These are phyloP conservation scores for Spinacia oleracea DNA, from an alignment of 179 eudicot species.

Conservation along the genomic window DNA sequence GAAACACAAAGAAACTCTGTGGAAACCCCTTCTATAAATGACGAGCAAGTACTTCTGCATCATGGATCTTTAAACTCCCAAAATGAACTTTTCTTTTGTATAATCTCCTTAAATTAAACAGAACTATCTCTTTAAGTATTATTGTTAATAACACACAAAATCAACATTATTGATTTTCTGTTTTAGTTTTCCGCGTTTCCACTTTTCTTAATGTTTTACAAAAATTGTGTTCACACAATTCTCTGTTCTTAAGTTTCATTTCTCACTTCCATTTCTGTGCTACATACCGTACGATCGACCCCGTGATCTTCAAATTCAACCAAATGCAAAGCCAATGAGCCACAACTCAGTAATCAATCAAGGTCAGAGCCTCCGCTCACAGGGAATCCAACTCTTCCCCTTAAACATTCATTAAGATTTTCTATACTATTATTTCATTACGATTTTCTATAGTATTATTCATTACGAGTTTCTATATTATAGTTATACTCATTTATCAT, in stretches of 20 bases:
- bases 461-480: no score
- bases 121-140: background rate
- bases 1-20: background rate
- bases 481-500: background rate
- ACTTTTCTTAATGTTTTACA: background rate
- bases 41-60: background rate
- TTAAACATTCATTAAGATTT: background rate
- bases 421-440: background rate
- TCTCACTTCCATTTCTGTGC: background rate
- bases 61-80: background rate
- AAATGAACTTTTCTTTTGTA: background rate
- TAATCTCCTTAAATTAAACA: background rate
- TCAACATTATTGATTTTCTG: background rate
- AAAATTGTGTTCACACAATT: background rate
- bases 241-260: background rate
- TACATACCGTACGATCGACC: background rate
- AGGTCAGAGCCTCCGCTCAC: background rate
- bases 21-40: background rate
- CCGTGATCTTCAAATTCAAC: background rate
- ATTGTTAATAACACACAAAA: background rate
- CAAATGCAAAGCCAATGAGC: background rate
- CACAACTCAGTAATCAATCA: slow-evolving; percentile 5
- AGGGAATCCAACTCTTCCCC: background rate
- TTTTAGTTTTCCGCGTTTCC: background rate
- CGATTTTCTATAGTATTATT: no score